These are phyloP conservation scores for Nematocida ironsii DNA, from an alignment of 371 early-diverging fungal genomes.

Conservation along the genomic window DNA sequence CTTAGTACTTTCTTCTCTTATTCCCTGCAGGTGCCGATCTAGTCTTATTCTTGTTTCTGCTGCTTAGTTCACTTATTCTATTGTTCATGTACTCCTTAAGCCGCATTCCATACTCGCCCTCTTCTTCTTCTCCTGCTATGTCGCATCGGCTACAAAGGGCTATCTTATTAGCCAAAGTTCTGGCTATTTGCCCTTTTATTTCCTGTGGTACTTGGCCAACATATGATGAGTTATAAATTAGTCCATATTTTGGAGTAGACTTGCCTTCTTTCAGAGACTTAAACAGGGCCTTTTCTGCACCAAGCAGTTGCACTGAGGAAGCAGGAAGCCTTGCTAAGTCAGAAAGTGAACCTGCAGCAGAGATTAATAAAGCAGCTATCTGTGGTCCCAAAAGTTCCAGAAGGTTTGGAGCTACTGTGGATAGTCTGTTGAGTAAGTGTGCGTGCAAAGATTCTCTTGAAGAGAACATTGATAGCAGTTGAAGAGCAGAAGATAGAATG, in stretches of 20 bases:
- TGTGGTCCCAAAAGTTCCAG: constrained; percentile 82
- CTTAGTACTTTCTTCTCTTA: no score
- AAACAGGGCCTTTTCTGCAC: constrained; percentile 95
- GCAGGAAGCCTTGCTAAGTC: constrained; percentile 84
- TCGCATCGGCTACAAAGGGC: constrained; percentile 85
- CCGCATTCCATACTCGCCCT: constrained; percentile 25
- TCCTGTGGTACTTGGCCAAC: constrained; percentile 75
- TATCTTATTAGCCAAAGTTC: constrained; percentile 84
- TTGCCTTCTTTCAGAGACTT: constrained; percentile 85
- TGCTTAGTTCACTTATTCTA: constrained; percentile 5
- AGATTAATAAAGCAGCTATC: constrained; percentile 82
- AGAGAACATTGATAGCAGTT: constrained; percentile 78
- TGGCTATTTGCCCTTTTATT: constrained; percentile 83
- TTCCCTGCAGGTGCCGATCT: background rate
- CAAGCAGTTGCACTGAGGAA: constrained; percentile 87
- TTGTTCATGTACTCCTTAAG: constrained; percentile 17
- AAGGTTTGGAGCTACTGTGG: constrained; percentile 83
- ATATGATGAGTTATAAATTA: constrained; percentile 73
- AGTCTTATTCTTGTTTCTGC: background rate
- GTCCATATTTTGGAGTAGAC: constrained; percentile 91
- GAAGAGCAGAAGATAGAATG: constrained; percentile 76
- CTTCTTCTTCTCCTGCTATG: constrained; percentile 72
- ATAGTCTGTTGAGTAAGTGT: constrained; percentile 82
- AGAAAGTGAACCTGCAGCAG: constrained; percentile 82
- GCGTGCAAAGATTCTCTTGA: constrained; percentile 81